Evolutionary conservation across 2,329 filamentous ascomycete species (phyloP).

Genomic region (Phyllosticta ampelicida): DNA sequence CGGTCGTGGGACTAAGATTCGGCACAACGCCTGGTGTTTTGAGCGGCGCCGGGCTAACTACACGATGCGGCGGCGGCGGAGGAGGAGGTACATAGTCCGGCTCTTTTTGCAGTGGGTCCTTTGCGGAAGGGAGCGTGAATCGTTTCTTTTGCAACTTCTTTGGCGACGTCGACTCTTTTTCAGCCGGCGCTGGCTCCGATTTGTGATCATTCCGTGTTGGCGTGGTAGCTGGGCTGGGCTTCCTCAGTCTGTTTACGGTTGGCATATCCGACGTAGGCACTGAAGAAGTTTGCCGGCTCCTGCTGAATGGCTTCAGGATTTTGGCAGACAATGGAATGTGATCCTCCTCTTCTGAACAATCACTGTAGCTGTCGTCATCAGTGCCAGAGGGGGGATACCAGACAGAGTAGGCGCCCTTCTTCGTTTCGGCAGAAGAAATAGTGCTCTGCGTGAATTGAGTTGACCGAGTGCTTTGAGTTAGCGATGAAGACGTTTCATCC

Average conservation of each 20-base stretch:
- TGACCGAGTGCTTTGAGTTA: slow-evolving; percentile 17
- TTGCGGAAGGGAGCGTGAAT: neutral
- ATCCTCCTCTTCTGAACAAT: slow-evolving; percentile 15
- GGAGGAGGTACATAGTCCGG: slow-evolving; percentile 26
- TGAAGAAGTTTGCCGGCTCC: slow-evolving; percentile 33
- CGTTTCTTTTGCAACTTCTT: slow-evolving; percentile 20
- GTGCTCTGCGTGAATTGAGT: neutral
- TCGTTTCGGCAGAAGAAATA: slow-evolving; percentile 10
- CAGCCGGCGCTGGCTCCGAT: neutral
- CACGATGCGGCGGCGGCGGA: slow-evolving; percentile 41
- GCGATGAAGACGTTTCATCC: slow-evolving; percentile 13
- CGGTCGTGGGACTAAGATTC: slow-evolving; percentile 37
- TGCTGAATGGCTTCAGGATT: neutral
- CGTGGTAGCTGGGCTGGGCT: slow-evolving; percentile 30
- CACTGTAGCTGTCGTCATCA: slow-evolving; percentile 13
- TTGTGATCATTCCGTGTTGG: slow-evolving; percentile 15
- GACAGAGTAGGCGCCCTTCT: slow-evolving; percentile 34
- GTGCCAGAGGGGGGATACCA: slow-evolving; percentile 37
- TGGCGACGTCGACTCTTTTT: slow-evolving; percentile 15
- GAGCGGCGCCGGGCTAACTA: slow-evolving; percentile 35
- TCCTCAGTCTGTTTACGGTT: slow-evolving; percentile 34
- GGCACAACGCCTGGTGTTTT: slow-evolving; percentile 17
- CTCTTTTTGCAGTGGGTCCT: slow-evolving; percentile 9
- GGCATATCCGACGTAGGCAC: slow-evolving; percentile 37
- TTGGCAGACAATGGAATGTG: neutral